phyloP scores from a whole-genome alignment of 768 basidiomycete species.

The Lanmaoa pseudosensibilis region DNA sequence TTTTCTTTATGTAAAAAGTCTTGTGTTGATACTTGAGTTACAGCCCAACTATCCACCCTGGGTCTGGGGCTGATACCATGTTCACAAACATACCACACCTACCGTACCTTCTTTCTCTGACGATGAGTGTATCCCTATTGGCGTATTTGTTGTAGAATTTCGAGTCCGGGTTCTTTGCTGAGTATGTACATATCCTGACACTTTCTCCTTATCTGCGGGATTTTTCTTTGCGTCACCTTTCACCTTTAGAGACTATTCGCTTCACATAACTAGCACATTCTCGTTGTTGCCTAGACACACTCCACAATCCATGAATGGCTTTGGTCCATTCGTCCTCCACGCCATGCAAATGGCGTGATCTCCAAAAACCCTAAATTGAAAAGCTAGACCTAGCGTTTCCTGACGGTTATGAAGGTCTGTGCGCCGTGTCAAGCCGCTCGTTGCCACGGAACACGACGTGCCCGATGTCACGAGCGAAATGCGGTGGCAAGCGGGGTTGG shows the following conservation, averaged over 20 bases:
- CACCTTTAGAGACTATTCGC: neutral
- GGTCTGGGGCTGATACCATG: constrained; percentile 15
- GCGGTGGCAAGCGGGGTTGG: constrained; percentile 48
- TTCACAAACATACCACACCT: constrained; percentile 14
- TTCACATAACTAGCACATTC: neutral
- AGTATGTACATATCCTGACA: neutral
- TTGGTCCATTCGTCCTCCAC: neutral
- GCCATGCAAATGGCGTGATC: neutral
- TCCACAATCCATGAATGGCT: neutral
- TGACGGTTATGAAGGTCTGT: neutral
- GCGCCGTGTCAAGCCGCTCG: constrained; percentile 37
- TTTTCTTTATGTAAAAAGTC: neutral
- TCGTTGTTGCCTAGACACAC: neutral
- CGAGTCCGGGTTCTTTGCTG: neutral
- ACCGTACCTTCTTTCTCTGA: constrained; percentile 20
- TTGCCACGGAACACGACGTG: constrained; percentile 71
- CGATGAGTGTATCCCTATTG: constrained; percentile 15
- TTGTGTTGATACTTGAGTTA: constrained; percentile 7
- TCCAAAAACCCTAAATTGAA: neutral
- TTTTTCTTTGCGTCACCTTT: constrained; percentile 3
- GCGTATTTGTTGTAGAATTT: constrained; percentile 20
- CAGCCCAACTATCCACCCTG: constrained; percentile 35
- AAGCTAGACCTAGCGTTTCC: neutral
- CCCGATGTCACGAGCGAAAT: constrained; percentile 62
- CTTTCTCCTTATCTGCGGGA: neutral